Evolutionary conservation across 805 yeast species (phyloP), one percentile per base, ranked within the genome.

Genomic region (Candida broadrunensis): DNA sequence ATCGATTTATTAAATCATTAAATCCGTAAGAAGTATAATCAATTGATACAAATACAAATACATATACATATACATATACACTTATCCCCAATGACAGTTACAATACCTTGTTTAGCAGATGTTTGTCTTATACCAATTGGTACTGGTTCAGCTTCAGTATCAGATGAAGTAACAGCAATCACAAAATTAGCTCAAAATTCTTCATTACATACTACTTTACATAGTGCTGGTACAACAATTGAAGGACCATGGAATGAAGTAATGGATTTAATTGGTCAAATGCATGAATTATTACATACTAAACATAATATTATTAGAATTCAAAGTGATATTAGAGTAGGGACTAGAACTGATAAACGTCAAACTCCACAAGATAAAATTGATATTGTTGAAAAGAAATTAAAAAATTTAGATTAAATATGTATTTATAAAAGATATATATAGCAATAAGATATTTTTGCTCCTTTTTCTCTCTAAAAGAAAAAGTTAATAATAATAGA

Each of bases 231-330:
- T 3, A 88, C 96, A 5, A 88, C 96, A 2, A 81, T 85, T 50
- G 85, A 85, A 52, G 97, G 97, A 1, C 89, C 88, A n/a, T 89
- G 96, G 96, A 80, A 81, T 53, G 89, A 85, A 41, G 96, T 89
- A 1, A 83, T 81, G 80, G 78, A 72, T 25, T 63, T 87, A 39
- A 83, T 88, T 51, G 96, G 96, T 6, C 75, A 78, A 49, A 65
- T 88, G 51, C 97, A 88, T 55, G 81, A 83, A 54, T 68, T 69
- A 34, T 75, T 86, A 39, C 97, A 88, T 54, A 49, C 51, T 7
- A 71, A 72, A 3, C 69, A 76, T 49, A 95, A 95, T 1, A 79
- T 85, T 11, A 73, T 83, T 9, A 73, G 97, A 57, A 80, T 88
- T 38, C 96, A 89, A 58, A 80, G 88, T 46, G 96, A 88, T 51